A percentile compares a stretch with the other conserved stretches of the same genome.
phyloP scores from a whole-genome alignment of 2,329 filamentous ascomycete genomes.

The Aspergillus carbonarius region DNA sequence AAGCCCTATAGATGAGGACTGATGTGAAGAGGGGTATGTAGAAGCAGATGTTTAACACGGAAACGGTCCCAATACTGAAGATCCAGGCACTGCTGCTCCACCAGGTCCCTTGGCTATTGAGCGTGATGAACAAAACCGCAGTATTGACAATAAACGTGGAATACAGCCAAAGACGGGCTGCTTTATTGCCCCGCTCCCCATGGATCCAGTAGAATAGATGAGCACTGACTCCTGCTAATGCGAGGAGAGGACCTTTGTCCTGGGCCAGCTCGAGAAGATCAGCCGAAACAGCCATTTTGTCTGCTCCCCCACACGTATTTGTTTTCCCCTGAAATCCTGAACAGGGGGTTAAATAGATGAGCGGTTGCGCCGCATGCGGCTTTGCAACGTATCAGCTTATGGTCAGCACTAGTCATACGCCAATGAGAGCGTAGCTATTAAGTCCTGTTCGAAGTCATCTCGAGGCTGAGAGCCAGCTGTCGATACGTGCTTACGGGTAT shows the following conservation, averaged over 20 bases:
- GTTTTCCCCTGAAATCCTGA: too few relatives aligned
- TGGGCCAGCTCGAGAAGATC: background rate
- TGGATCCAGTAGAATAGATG: background rate
- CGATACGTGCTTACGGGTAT: too few relatives aligned
- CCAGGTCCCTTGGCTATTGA: background rate
- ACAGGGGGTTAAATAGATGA: too few relatives aligned
- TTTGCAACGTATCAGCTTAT: too few relatives aligned
- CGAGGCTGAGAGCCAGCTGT: too few relatives aligned
- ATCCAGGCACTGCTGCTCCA: background rate
- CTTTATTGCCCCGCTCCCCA: background rate
- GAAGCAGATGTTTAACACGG: background rate
- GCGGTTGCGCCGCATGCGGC: too few relatives aligned
- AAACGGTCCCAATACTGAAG: background rate
- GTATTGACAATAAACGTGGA: background rate
- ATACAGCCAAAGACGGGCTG: background rate
- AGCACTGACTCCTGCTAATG: background rate
- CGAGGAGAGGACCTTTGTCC: background rate
- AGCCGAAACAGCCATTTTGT: background rate
- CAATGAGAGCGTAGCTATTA: too few relatives aligned
- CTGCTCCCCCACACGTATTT: background rate
- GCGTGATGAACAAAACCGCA: background rate
- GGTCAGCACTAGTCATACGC: too few relatives aligned
- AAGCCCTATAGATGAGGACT: background rate
- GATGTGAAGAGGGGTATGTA: background rate
- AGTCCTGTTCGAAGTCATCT: too few relatives aligned